Conservation (phyloP, 176 grass and related monocot genomes). For the Pontederia crassipes region DNA sequence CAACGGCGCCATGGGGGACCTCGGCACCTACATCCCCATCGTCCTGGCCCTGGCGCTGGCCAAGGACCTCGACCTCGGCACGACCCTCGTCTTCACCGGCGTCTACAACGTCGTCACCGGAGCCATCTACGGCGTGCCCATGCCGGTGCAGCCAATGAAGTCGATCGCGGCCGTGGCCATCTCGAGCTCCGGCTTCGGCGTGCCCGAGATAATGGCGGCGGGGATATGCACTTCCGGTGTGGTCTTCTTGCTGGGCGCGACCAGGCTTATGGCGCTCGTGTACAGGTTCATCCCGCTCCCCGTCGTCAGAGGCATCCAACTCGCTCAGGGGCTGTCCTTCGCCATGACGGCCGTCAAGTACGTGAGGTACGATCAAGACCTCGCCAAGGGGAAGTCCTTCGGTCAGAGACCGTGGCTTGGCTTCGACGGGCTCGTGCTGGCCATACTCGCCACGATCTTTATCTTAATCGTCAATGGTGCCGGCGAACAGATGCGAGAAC, state of each 20-base stretch:
- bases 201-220: constrained; percentile 66
- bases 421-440: constrained; percentile 69
- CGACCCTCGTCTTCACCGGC: constrained; percentile 47
- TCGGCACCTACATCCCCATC: constrained; percentile 92
- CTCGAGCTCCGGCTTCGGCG: constrained; percentile 28
- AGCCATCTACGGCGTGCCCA: constrained; percentile 39
- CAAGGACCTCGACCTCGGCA: constrained; percentile 33
- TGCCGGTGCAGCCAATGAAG: constrained; percentile 37
- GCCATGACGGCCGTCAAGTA: constrained; percentile 79
- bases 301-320: constrained; percentile 85
- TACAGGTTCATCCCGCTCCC: constrained; percentile 76
- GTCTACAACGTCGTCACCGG: constrained; percentile 46
- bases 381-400: constrained; percentile 41
- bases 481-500: constrained; percentile 22
- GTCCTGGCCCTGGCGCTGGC: constrained; percentile 69
- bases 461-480: constrained; percentile 64
- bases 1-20: constrained; percentile 63
- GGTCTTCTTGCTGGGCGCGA: constrained; percentile 58
- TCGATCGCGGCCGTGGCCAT: constrained; percentile 35
- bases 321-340: constrained; percentile 78
- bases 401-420: constrained; percentile 41
- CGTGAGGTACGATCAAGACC: constrained; percentile 63
- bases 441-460: constrained; percentile 43
- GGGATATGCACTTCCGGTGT: constrained; percentile 52
- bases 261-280: constrained; percentile 55